A percentile compares a stretch with the other conserved stretches of the same genome.
Conservation (phyloP, 2,329 filamentous ascomycete species). For the Fusarium humuli region DNA sequence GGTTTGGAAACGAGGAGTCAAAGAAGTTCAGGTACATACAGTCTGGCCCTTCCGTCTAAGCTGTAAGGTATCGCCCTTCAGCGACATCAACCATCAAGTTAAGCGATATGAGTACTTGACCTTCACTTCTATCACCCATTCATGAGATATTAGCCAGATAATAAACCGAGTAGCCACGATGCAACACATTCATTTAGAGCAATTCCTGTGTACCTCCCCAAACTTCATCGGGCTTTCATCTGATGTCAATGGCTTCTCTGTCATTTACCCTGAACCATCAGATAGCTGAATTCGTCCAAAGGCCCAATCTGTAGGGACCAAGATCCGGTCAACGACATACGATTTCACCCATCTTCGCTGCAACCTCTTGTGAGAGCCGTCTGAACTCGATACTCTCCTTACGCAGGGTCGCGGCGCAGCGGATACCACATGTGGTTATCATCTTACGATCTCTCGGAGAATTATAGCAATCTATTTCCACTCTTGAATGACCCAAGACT, state of each 20-base stretch:
- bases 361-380: neutral
- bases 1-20: neutral
- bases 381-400: neutral
- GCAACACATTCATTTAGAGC: rapidly evolving
- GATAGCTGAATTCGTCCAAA: neutral
- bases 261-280: neutral
- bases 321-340: neutral
- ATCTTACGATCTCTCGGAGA: conserved; percentile 17
- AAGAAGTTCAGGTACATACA: neutral
- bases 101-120: neutral
- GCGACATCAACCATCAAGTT: neutral
- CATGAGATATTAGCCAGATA: neutral
- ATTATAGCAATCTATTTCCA: conserved; percentile 10
- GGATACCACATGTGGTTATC: neutral
- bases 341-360: neutral
- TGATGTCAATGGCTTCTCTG: neutral
- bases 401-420: conserved; percentile 18
- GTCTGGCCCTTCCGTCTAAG: neutral
- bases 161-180: neutral
- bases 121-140: neutral
- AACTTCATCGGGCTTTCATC: neutral
- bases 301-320: neutral
- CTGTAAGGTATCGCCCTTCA: neutral
- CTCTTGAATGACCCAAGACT: neutral
- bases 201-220: neutral